These are phyloP conservation scores for Penicillium pancosmium DNA, from an alignment of 495 filamentous ascomycete genomes.

Conservation along the genomic window DNA sequence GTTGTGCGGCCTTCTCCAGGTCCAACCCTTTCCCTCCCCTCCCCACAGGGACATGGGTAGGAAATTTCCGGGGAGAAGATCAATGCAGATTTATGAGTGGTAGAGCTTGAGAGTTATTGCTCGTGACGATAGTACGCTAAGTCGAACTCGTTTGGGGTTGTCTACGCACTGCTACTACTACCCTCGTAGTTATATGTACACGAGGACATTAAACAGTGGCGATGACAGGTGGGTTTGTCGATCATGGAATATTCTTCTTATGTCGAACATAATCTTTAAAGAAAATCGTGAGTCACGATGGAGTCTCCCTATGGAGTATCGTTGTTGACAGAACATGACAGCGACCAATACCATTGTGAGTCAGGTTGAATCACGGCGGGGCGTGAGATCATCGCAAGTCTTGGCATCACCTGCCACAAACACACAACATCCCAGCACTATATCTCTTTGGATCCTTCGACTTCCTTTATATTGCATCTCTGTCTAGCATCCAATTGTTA, in stretches of 20 bases:
- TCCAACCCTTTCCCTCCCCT: neutral
- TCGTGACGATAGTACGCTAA: neutral
- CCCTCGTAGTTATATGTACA: no score
- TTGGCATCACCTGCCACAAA: constrained; percentile 12
- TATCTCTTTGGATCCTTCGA: constrained; percentile 5
- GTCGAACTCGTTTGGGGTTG: no score
- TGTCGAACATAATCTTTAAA: neutral
- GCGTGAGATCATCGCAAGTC: constrained; percentile 14
- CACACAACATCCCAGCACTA: neutral
- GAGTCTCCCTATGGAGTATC: neutral
- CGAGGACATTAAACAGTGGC: no score
- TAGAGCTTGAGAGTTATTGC: neutral
- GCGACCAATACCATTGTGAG: constrained; percentile 5
- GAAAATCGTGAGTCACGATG: no score
- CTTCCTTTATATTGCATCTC: neutral
- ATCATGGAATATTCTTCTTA: neutral
- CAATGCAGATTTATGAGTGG: neutral
- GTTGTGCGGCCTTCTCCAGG: neutral
- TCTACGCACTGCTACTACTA: no score
- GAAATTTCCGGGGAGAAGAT: neutral
- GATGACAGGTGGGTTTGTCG: neutral
- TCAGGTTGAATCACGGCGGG: constrained; percentile 25
- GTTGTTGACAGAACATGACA: neutral
- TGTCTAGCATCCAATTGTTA: neutral
- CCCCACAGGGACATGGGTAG: neutral